Conservation (phyloP, 2,329 filamentous ascomycete species). For the Aspergillus sp. region DNA sequence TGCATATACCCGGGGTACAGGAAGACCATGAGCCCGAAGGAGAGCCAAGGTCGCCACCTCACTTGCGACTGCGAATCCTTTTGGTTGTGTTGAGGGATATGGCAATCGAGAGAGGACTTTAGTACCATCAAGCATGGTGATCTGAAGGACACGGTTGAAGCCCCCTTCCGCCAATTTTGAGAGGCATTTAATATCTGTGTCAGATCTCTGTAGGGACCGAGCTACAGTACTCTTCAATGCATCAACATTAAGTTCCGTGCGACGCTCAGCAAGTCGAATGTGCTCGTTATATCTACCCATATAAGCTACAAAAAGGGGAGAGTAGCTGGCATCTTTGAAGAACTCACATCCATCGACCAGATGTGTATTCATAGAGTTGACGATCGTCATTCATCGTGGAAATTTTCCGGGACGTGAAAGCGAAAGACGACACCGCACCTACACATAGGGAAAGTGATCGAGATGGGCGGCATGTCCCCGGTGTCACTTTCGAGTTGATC, state of each 20-base stretch:
- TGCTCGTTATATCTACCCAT: constrained; percentile 17
- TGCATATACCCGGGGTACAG: constrained; percentile 1
- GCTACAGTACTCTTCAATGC: constrained; percentile 9
- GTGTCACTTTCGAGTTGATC: background rate
- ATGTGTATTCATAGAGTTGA: constrained; percentile 14
- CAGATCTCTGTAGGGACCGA: constrained; percentile 8
- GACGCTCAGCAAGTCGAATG: constrained; percentile 14
- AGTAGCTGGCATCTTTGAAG: background rate
- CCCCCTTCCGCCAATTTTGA: constrained; percentile 8
- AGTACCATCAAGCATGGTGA: constrained; percentile 4
- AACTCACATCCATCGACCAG: constrained; percentile 3
- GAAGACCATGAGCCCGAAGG: background rate
- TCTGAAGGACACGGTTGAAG: constrained; percentile 11
- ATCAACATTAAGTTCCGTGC: constrained; percentile 9
- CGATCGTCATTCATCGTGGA: constrained; percentile 1
- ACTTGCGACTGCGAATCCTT: background rate
- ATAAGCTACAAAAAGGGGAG: background rate
- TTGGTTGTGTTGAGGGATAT: constrained; percentile 1
- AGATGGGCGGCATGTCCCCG: constrained; percentile 1
- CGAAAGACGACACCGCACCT: background rate
- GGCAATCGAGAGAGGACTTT: constrained; percentile 2
- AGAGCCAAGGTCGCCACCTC: constrained; percentile 4
- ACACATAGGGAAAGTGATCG: background rate
- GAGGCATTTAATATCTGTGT: constrained; percentile 11
- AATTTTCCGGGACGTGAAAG: background rate